phyloP scores from a whole-genome alignment of 495 filamentous ascomycete genomes.

The Rusavskia elegans region DNA sequence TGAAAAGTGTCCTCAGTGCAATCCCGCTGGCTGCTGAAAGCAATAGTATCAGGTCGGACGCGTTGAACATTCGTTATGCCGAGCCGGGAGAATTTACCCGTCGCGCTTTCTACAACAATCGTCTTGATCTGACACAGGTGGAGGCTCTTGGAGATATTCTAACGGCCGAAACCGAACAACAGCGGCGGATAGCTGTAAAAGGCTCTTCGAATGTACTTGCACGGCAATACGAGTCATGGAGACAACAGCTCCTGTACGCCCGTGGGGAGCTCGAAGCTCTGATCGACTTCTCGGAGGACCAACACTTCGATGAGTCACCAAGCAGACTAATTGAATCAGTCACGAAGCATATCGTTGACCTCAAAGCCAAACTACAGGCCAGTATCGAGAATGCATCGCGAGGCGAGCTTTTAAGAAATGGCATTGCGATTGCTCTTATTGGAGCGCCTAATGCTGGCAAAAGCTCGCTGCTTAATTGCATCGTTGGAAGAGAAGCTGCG shows the following conservation, averaged over 20 bases:
- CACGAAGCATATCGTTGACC: slow-evolving; percentile 37
- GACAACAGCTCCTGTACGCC: slow-evolving; percentile 57
- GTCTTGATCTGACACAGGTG: slow-evolving; percentile 81
- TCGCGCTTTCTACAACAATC: slow-evolving; percentile 76
- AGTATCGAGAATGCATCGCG: slow-evolving; percentile 64
- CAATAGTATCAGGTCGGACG: slow-evolving; percentile 3
- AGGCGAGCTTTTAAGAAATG: slow-evolving; percentile 72
- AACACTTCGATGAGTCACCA: slow-evolving; percentile 87
- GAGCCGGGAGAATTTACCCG: slow-evolving; percentile 93
- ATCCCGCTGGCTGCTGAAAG: slow-evolving; percentile 32
- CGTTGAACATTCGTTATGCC: slow-evolving; percentile 57
- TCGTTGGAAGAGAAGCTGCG: slow-evolving; percentile 86
- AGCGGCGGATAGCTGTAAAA: slow-evolving; percentile 69
- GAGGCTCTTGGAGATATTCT: slow-evolving; percentile 80
- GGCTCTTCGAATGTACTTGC: slow-evolving; percentile 55
- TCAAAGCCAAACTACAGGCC: slow-evolving; percentile 44
- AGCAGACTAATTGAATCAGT: slow-evolving; percentile 53
- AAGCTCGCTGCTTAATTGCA: slow-evolving; percentile 76
- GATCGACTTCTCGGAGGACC: slow-evolving; percentile 95
- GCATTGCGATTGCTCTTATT: slow-evolving; percentile 71
- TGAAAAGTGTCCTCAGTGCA: slow-evolving; percentile 67
- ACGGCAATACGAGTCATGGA: slow-evolving; percentile 75
- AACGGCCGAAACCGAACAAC: slow-evolving; percentile 81
- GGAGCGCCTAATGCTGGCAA: slow-evolving; percentile 94
- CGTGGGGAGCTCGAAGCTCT: slow-evolving; percentile 86